A percentile compares a stretch with the other conserved stretches of the same genome.
These are phyloP conservation scores for Sarocladium brachiariae DNA, from an alignment of 2,329 filamentous ascomycete species.

Conservation along the genomic window DNA sequence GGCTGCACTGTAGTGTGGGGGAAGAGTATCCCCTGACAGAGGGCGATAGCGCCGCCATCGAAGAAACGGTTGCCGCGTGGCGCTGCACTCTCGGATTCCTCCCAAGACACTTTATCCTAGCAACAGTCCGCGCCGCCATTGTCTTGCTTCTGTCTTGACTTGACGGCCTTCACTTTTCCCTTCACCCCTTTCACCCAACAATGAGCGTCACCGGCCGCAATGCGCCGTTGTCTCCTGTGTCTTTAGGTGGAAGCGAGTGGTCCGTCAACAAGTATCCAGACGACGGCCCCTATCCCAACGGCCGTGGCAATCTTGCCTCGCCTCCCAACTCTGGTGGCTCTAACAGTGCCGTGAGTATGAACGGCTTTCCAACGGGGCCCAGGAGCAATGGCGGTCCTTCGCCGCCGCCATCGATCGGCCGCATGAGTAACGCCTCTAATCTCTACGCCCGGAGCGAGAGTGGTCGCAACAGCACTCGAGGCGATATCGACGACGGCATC, in stretches of 20 bases:
- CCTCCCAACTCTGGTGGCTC: conserved; percentile 60
- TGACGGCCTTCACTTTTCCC: conserved; percentile 12
- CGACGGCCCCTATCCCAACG: conserved; percentile 44
- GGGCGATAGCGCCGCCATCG: conserved; percentile 7
- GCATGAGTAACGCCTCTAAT: conserved; percentile 74
- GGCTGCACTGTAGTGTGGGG: conserved; percentile 7
- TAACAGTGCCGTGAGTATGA: conserved; percentile 50
- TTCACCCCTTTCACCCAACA: conserved; percentile 26
- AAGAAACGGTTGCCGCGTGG: conserved; percentile 7
- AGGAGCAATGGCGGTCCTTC: conserved; percentile 63
- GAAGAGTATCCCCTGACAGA: conserved; percentile 8
- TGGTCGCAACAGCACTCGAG: conserved; percentile 47
- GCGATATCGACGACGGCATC: conserved; percentile 55
- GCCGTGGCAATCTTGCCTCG: conserved; percentile 56
- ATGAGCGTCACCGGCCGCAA: conserved; percentile 59
- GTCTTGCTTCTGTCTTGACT: conserved; percentile 8
- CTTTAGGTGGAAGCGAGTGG: conserved; percentile 79
- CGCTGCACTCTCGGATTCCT: conserved; percentile 2
- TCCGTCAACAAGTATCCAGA: conserved; percentile 61
- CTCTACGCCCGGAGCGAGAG: conserved; percentile 62
- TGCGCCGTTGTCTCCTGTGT: conserved; percentile 75
- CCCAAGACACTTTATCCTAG: neutral
- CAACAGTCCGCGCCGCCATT: neutral
- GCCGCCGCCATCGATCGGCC: conserved; percentile 79
- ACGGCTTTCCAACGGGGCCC: conserved; percentile 50